These are phyloP conservation scores for Pseudotulostoma volvatum DNA, from an alignment of 495 filamentous ascomycete genomes.

Conservation along the genomic window DNA sequence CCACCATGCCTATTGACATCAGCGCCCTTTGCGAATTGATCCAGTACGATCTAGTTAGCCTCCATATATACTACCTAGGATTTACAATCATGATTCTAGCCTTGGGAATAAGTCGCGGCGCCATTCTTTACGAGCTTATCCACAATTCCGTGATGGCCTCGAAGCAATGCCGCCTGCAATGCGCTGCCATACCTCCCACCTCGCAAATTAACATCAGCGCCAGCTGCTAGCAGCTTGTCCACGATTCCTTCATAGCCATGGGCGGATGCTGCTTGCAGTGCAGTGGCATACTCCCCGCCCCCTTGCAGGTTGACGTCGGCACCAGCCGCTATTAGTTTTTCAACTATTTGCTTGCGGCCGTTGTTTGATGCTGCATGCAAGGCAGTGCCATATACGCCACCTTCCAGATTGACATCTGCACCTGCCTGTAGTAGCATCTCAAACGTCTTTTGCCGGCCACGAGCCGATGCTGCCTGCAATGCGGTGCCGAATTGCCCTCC, in stretches of 20 bases:
- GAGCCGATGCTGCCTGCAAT: not conserved
- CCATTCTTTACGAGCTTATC: conserved; percentile 8
- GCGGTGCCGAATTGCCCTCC: conserved; percentile 4
- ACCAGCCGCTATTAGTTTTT: conserved; percentile 1
- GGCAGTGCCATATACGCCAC: conserved; percentile 1
- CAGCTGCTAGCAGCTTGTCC: conserved; percentile 1
- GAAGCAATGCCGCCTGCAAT: conserved; percentile 1
- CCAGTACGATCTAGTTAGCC: no score
- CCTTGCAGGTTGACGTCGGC: conserved; percentile 3
- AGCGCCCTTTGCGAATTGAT: no score
- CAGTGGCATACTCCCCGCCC: conserved; percentile 1
- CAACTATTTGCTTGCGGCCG: conserved; percentile 1
- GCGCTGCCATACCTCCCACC: conserved; percentile 1
- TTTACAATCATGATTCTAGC: no score
- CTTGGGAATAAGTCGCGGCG: conserved; percentile 5
- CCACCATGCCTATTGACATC: no score
- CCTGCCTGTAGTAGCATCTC: conserved; percentile 1
- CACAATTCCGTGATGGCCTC: conserved; percentile 2
- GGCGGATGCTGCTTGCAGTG: conserved; percentile 5
- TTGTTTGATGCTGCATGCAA: conserved; percentile 6
- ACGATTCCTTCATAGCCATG: conserved; percentile 3
- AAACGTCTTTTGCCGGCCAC: not conserved
- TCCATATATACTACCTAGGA: no score
- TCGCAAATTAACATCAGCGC: conserved; percentile 2
- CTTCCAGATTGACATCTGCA: not conserved